Base-by-base conservation (phyloP, 805 yeast genomes). In the Debaryomyces tyrocola region DNA sequence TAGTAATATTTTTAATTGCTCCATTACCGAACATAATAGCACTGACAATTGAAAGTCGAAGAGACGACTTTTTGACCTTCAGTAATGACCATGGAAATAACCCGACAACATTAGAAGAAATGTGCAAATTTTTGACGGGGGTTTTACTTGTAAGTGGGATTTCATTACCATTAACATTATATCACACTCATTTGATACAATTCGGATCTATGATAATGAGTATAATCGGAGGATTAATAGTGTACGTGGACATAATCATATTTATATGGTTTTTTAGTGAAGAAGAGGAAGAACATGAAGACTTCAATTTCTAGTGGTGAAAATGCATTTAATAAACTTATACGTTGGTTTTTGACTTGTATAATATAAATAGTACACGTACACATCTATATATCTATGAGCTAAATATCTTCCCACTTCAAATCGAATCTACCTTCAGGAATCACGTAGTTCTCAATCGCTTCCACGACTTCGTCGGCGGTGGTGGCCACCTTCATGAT, bases 361-460 rank as follows among this genome's bases (percentile, higher is more conserved):
- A 17, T 39, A 20, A 11, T 29, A 17, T 36, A 36, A 20, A 36
- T 36, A 36, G 24, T 36, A 36, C 24, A 18, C 15, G 11, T 27
- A 15, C 34, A 31, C 34, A 31, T 14, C 14, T 31, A 31, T 31
- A 31, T 31, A 31, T 31, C 34, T 31, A 31, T 12, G 17, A 9
- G 7, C 34, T 34, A 48, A 21, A 65, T 60, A 28, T 57, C 41
- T 21, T 71, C 73, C 96, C 96, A 89, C 51, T 82, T 75, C 57
- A 89, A 72, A 59, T 82, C 81, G 64, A 83, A 85, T 57, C 90
- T 75, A 3, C 91, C 95, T 11, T 82, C 84, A 10, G 95, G 89
- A 8, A 79, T 78, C 40, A 70, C 67, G 59, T 84, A 89, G 38
- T 78, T 67, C 39, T 81, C 80, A 51, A 89, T 78, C 43, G 77